phyloP scores from a whole-genome alignment of 2,329 filamentous ascomycete species.

The Pseudogymnoascus sp. region DNA sequence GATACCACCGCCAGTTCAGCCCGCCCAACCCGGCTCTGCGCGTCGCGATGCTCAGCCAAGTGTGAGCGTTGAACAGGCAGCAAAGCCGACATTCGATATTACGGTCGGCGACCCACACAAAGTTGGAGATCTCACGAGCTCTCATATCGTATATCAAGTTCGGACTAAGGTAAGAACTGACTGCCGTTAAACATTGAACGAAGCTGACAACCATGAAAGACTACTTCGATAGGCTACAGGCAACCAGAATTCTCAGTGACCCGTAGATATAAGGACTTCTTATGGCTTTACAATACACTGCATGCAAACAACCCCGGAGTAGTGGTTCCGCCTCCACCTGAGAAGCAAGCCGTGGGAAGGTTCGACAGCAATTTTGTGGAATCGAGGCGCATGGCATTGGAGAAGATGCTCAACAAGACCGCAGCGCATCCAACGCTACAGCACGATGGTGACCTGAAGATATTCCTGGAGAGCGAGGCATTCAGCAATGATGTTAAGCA shows the following conservation, averaged over 20 bases:
- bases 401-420: constrained; percentile 97
- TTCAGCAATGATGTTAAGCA: constrained; percentile 98
- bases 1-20: constrained; percentile 58
- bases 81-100: constrained; percentile 86
- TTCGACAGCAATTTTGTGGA: constrained; percentile 98
- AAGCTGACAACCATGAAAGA: constrained; percentile 44
- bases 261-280: constrained; percentile 87
- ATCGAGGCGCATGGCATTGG: constrained; percentile 78
- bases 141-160: constrained; percentile 96
- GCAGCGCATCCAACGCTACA: constrained; percentile 84
- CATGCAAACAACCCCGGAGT: constrained; percentile 93
- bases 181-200: not conserved
- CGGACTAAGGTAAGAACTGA: constrained; percentile 65
- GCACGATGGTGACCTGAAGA: constrained; percentile 87
- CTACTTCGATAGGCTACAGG: constrained; percentile 91
- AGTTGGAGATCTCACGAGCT: constrained; percentile 92
- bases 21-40: constrained; percentile 45
- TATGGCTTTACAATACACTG: constrained; percentile 94
- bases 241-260: constrained; percentile 90
- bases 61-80: constrained; percentile 84
- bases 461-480: constrained; percentile 92
- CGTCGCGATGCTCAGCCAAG: constrained; percentile 60
- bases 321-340: constrained; percentile 89
- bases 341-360: constrained; percentile 93
- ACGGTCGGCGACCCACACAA: constrained; percentile 94